A percentile compares a stretch with the other conserved stretches of the same genome.
These are phyloP conservation scores for Rhynchosporium secalis DNA, from an alignment of 2,329 filamentous ascomycete species.

Conservation along the genomic window DNA sequence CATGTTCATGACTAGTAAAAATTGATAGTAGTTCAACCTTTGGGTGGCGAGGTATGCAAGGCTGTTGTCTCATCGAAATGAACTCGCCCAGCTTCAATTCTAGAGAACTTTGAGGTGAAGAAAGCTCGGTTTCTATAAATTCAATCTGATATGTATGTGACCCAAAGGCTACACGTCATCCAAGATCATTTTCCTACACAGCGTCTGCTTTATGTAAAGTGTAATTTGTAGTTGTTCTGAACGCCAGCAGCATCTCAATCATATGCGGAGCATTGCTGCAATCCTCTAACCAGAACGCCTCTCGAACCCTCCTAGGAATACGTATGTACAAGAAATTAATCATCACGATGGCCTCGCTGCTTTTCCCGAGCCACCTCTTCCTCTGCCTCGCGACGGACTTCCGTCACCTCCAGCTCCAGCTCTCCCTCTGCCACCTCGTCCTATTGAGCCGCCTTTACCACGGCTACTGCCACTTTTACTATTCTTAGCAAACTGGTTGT, in stretches of 20 bases:
- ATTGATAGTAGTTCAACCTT: too few species aligned
- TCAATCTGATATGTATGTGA: too few species aligned
- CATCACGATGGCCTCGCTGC: neutral
- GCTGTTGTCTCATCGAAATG: too few species aligned
- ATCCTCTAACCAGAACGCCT: slow-evolving; percentile 20
- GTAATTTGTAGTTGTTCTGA: neutral
- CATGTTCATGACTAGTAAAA: too few species aligned
- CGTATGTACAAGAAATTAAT: slow-evolving; percentile 7
- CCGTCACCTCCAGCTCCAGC: neutral
- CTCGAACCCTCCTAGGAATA: slow-evolving; percentile 1
- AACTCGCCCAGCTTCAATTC: too few species aligned
- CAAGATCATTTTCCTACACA: too few species aligned
- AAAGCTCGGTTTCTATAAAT: too few species aligned
- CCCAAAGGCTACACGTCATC: too few species aligned
- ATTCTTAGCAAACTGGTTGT: neutral
- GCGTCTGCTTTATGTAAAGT: too few species aligned
- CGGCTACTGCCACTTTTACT: slow-evolving; percentile 13
- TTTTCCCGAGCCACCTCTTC: slow-evolving; percentile 19
- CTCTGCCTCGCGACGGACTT: slow-evolving; percentile 8
- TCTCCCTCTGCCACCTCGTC: slow-evolving; percentile 20
- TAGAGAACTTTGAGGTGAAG: too few species aligned
- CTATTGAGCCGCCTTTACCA: slow-evolving; percentile 16
- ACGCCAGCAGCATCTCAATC: neutral
- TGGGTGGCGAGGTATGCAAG: too few species aligned
- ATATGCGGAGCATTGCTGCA: slow-evolving; percentile 19